Percentiles rank a stretch among this genome's conserved stretches.
Conservation (phyloP, 169 alveolate genomes). For the Plasmodium fragile region DNA sequence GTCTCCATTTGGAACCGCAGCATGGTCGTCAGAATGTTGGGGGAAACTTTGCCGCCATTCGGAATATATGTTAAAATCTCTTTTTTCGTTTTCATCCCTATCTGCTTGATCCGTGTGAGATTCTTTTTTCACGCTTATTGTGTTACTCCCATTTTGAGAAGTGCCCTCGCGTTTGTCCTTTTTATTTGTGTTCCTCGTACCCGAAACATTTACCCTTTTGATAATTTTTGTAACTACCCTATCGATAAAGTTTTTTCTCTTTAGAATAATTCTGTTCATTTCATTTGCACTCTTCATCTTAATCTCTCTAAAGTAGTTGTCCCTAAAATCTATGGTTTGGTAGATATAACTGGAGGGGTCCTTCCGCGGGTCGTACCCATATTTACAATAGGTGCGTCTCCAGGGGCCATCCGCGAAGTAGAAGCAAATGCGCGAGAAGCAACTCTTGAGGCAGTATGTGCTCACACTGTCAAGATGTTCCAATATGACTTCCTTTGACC, state of each 20-base stretch:
- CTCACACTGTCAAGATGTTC: constrained; percentile 57
- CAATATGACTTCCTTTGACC: constrained; percentile 62
- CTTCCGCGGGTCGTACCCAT: constrained; percentile 83
- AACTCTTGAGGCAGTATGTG: constrained; percentile 67
- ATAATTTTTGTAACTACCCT: constrained; percentile 21
- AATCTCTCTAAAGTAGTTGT: constrained; percentile 76
- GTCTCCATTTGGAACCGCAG: background rate
- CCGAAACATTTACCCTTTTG: background rate
- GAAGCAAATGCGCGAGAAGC: constrained; percentile 81
- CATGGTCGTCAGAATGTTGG: background rate
- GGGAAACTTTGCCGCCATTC: background rate
- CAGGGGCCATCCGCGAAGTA: constrained; percentile 83
- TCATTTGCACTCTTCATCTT: constrained; percentile 64
- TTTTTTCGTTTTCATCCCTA: background rate
- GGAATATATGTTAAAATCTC: constrained; percentile 3
- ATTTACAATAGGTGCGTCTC: constrained; percentile 83
- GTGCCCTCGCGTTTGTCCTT: background rate
- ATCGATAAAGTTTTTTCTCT: constrained; percentile 32
- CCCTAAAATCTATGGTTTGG: constrained; percentile 82
- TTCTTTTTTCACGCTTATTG: background rate
- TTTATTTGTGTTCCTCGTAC: background rate
- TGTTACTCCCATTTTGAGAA: background rate
- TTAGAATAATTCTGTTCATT: constrained; percentile 30
- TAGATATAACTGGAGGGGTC: constrained; percentile 80
- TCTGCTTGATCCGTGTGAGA: background rate